Conservation (phyloP, 1,284 basidiomycete species). For the Farysia itapuensis region DNA sequence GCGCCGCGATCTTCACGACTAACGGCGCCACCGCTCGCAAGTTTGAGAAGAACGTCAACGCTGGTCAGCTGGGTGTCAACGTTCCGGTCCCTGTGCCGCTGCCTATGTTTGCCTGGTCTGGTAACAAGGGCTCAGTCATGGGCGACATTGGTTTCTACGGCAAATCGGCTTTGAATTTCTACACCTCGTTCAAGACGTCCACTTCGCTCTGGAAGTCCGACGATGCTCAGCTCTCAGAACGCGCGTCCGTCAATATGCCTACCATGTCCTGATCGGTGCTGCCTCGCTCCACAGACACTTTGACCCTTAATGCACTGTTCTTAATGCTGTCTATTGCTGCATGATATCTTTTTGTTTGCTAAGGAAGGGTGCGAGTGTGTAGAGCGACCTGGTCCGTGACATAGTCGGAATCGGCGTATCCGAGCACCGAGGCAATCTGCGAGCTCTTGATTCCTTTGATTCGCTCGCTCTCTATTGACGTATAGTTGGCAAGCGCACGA, state of each 20-base stretch:
- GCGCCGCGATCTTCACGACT: conserved; percentile 94
- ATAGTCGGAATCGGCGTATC: conserved; percentile 93
- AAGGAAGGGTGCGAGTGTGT: conserved; percentile 21
- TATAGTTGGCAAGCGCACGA: conserved; percentile 91
- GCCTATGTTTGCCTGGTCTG: conserved; percentile 90
- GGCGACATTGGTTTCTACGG: conserved; percentile 64
- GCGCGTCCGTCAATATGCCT: conserved; percentile 51
- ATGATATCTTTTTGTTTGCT: no score
- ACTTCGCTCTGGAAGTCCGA: conserved; percentile 41
- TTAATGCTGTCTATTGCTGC: not conserved
- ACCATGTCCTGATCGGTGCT: conserved; percentile 51
- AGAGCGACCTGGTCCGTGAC: conserved; percentile 72
- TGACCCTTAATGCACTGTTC: no score
- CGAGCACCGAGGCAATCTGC: conserved; percentile 76
- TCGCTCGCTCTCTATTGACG: conserved; percentile 83
- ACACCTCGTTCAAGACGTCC: conserved; percentile 48
- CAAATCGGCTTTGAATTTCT: conserved; percentile 48
- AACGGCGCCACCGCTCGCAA: conserved; percentile 92
- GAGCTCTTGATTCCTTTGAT: conserved; percentile 74
- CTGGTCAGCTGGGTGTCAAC: conserved; percentile 81
- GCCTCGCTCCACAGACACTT: not conserved
- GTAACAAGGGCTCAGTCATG: conserved; percentile 83
- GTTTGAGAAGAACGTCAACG: conserved; percentile 85
- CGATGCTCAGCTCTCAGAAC: conserved; percentile 36
- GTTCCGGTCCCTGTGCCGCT: conserved; percentile 79